Evolutionary conservation across 2,329 filamentous ascomycete genomes (phyloP).

Genomic region (Alternaria triticimaculans): DNA sequence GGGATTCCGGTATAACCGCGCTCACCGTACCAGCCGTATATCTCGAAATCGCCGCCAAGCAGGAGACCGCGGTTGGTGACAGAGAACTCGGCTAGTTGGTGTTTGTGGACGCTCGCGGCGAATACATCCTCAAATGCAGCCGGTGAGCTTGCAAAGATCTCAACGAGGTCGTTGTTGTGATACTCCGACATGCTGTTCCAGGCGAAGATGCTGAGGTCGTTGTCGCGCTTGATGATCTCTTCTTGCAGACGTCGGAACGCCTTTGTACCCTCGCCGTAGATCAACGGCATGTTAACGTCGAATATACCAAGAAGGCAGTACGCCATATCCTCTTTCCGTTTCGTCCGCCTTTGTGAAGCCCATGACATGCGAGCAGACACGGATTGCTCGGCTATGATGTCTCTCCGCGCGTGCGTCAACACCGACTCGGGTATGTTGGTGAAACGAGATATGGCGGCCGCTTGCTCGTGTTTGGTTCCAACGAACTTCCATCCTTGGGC

Average conservation of each 20-base stretch:
- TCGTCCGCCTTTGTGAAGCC: slow-evolving; percentile 26
- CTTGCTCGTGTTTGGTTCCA: background rate
- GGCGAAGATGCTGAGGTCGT: slow-evolving; percentile 12
- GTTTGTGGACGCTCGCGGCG: background rate
- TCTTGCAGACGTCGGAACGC: slow-evolving; percentile 13
- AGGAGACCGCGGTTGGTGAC: background rate
- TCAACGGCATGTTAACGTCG: slow-evolving; percentile 30
- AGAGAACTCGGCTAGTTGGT: background rate
- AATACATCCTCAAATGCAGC: background rate
- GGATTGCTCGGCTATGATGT: background rate
- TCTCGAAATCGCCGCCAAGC: background rate
- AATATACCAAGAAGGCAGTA: slow-evolving; percentile 27
- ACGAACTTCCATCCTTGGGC: background rate
- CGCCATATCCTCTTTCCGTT: slow-evolving; percentile 18
- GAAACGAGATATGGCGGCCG: background rate
- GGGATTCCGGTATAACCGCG: background rate
- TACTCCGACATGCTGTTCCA: background rate
- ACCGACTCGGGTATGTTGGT: background rate
- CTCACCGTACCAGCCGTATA: background rate
- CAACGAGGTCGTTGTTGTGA: background rate
- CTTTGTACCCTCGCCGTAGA: slow-evolving; percentile 37
- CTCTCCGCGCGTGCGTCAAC: background rate
- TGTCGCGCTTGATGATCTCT: slow-evolving; percentile 6
- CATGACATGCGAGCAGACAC: slow-evolving; percentile 25
- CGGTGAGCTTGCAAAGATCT: background rate